These are phyloP conservation scores for Eimeria zaria DNA, from an alignment of 169 alveolate species.

Conservation along the genomic window DNA sequence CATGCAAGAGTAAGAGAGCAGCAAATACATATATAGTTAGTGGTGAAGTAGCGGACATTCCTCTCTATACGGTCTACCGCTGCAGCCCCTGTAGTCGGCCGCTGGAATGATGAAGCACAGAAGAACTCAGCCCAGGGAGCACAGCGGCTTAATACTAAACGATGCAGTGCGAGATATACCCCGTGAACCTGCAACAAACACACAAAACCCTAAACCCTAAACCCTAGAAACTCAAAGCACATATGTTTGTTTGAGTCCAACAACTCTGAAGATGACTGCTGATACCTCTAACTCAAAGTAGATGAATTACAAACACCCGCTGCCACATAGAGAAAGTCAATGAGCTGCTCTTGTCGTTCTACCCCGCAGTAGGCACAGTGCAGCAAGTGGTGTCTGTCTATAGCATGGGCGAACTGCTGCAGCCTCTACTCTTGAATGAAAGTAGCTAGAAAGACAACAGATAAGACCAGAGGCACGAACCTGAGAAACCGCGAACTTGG, in stretches of 20 bases:
- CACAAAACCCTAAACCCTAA: neutral
- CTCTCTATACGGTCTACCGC: conserved; percentile 78
- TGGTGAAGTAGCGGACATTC: conserved; percentile 36
- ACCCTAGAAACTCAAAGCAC: neutral
- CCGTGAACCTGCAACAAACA: conserved; percentile 70
- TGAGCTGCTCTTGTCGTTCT: neutral
- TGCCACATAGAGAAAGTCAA: neutral
- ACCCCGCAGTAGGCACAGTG: neutral
- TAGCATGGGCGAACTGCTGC: neutral
- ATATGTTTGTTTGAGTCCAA: neutral
- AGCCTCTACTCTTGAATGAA: neutral
- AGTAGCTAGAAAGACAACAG: neutral
- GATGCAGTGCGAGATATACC: conserved; percentile 41
- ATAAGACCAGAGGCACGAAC: neutral
- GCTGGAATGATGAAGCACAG: conserved; percentile 3
- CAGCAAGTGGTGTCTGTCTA: neutral
- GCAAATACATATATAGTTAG: conserved; percentile 68
- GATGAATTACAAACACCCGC: neutral
- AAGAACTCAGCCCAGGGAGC: conserved; percentile 69
- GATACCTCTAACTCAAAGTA: too few relatives aligned
- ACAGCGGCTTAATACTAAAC: conserved; percentile 18
- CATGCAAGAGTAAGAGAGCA: neutral
- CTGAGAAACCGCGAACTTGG: conserved; percentile 64
- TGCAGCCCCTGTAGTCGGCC: conserved; percentile 61
- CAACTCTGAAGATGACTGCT: too few relatives aligned